Evolutionary conservation across 2,329 filamentous ascomycete genomes (phyloP), one percentile per base, ranked within the genome.

Genomic region (Bipolaris sorokiniana): DNA sequence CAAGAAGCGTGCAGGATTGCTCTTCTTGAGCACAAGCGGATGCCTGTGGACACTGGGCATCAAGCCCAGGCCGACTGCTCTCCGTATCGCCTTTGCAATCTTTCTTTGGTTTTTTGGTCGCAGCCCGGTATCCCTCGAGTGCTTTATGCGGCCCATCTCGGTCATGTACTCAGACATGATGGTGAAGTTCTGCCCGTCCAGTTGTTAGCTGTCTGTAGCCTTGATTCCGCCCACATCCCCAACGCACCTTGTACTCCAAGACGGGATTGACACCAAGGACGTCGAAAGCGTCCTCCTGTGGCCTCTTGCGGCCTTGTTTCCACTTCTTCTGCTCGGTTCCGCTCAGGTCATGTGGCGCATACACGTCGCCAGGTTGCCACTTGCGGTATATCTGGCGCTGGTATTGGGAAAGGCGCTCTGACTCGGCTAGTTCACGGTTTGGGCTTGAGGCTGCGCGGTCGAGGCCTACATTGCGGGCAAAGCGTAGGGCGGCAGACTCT

Each of bases 41-140:
- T 99, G 95, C 64, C 83, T 82, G 80, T 99, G 91, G 53, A 96
- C 89, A 75, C 89, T 96, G 22, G 95, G 95, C 84, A 98, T 92
- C 59, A 98, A 81, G 15, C 95, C 95, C 72, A 97, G 84, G 1
- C 93, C 95, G 69, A 98, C 89, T 18, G 91, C 89, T 67, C 95
- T 86, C 64, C 95, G 84, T 69, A 99, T 90, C 51, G 96, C 94
- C 82, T 96, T 97, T 61, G 94, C 90, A 73, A 99, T 87, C 79
- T 90, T 92, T 66, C 95, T 85, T 81, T 99, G 95, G 81, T 98
- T 98, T 64, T 91, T 89, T 2, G 90, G 90, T 55, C 91, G 85
- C 59, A 99, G 81, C 13, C 91, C 92, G 0, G 93, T 98, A 22
- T 88, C 81, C 5, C 77, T 83, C n/a, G 85, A 83, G 74, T 90